Evolutionary conservation across 2,329 filamentous ascomycete species (phyloP).

Genomic region (Phaeoacremonium minimum): DNA sequence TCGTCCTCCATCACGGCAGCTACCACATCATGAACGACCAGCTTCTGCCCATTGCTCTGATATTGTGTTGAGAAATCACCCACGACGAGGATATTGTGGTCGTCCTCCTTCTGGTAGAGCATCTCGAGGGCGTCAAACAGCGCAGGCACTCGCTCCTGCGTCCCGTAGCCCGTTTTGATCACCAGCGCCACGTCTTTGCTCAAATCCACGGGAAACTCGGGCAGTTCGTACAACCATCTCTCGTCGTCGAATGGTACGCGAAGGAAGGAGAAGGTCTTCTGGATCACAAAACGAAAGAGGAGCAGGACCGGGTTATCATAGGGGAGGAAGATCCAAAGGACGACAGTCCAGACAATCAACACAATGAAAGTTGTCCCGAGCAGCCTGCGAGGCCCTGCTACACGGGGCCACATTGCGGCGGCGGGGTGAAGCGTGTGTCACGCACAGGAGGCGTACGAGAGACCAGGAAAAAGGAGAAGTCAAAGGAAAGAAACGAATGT

Average conservation of each 20-base stretch:
- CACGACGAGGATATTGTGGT: constrained; percentile 41
- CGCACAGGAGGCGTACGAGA: no score
- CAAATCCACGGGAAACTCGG: constrained; percentile 37
- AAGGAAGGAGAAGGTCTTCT: constrained; percentile 19
- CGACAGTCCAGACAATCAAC: constrained; percentile 9
- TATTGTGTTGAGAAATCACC: constrained; percentile 41
- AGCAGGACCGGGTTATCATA: constrained; percentile 21
- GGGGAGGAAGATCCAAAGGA: constrained; percentile 18
- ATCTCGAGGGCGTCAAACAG: constrained; percentile 40
- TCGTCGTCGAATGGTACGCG: constrained; percentile 25
- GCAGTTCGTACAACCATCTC: constrained; percentile 33
- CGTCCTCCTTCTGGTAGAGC: constrained; percentile 23
- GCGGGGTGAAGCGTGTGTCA: no score
- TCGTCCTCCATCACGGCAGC: constrained; percentile 18
- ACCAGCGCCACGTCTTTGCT: constrained; percentile 43
- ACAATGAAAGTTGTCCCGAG: constrained; percentile 4
- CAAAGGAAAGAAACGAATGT: no score
- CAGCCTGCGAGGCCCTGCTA: constrained; percentile 8
- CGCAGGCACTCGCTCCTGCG: constrained; percentile 39
- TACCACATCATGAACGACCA: constrained; percentile 36
- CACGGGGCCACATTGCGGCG: constrained; percentile 11
- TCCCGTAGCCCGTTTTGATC: constrained; percentile 54
- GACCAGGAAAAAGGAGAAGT: no score
- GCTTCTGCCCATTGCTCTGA: constrained; percentile 15
- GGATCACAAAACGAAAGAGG: constrained; percentile 17